Conservation (phyloP, 768 basidiomycete genomes). For the Phlegmacium glaucopus region DNA sequence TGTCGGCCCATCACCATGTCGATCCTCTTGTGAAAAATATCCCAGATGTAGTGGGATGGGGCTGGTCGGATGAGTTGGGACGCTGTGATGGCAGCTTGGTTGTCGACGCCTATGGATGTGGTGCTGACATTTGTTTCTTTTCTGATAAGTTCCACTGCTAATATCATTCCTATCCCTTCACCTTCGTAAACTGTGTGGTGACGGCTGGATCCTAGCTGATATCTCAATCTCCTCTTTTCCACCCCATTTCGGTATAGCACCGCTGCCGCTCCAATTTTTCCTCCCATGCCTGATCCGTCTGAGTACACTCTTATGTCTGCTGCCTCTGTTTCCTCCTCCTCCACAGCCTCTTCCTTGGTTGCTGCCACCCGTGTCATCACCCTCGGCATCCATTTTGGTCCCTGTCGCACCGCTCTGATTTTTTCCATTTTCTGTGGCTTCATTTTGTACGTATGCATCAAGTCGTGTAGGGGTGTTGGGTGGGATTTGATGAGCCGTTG, state of each 20-base stretch:
- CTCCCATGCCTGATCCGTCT: not conserved
- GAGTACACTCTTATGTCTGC: not conserved
- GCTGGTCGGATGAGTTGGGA: not conserved
- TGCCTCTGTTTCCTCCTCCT: not conserved
- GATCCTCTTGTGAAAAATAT: not conserved
- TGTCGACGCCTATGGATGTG: not conserved
- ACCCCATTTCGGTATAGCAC: slow-evolving; percentile 6
- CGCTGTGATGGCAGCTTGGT: not conserved
- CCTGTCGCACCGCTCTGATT: not conserved
- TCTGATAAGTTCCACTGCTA: not conserved
- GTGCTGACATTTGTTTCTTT: not conserved
- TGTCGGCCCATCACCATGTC: not conserved
- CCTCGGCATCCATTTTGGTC: not conserved
- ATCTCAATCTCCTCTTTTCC: not conserved
- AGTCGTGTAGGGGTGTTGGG: not conserved
- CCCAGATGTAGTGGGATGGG: slow-evolving; percentile 3
- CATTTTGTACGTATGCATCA: not conserved
- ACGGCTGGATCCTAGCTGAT: slow-evolving; percentile 2
- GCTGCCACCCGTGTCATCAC: not conserved
- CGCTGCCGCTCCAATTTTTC: slow-evolving; percentile 7
- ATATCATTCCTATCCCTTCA: slow-evolving; percentile 4
- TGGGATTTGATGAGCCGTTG: not conserved
- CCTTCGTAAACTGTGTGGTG: slow-evolving; percentile 13
- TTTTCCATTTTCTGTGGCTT: not conserved
- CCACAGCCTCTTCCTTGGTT: not conserved